Conservation (phyloP, 2,329 filamentous ascomycete species). For the Annulohypoxylon truncatum region DNA sequence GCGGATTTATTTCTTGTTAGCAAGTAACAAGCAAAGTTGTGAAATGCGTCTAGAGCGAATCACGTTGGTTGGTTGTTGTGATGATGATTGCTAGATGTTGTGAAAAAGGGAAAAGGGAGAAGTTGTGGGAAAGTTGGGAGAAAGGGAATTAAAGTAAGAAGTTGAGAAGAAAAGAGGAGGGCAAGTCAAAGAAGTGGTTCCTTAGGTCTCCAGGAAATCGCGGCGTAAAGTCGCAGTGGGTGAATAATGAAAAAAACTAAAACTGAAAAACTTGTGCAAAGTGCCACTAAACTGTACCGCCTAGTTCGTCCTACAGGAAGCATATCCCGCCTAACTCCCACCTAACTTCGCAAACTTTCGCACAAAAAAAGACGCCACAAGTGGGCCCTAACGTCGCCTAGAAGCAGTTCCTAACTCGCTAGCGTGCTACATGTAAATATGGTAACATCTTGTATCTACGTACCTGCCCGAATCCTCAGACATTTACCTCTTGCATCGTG, state of each 20-base stretch:
- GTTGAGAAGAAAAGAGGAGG: constrained; percentile 33
- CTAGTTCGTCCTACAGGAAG: constrained; percentile 14
- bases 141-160: constrained; percentile 17
- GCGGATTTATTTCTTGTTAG: constrained; percentile 17
- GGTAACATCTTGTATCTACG: neutral
- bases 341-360: constrained; percentile 28
- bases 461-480: neutral
- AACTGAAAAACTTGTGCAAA: constrained; percentile 30
- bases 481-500: neutral
- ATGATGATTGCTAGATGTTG: constrained; percentile 20
- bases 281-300: neutral
- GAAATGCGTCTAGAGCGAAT: constrained; percentile 8
- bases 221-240: constrained; percentile 13
- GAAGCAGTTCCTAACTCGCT: constrained; percentile 15
- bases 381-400: constrained; percentile 19
- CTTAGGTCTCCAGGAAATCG: constrained; percentile 20
- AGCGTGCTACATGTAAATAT: constrained; percentile 4
- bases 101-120: constrained; percentile 20
- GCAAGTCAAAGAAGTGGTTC: constrained; percentile 32
- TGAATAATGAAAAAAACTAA: constrained; percentile 29
- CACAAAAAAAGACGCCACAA: constrained; percentile 21
- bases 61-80: constrained; percentile 14
- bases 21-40: constrained; percentile 24
- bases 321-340: constrained; percentile 34
- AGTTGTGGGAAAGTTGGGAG: constrained; percentile 24